Conservation (phyloP, 345 rosid species). For the Eucalyptus pauciflora region DNA sequence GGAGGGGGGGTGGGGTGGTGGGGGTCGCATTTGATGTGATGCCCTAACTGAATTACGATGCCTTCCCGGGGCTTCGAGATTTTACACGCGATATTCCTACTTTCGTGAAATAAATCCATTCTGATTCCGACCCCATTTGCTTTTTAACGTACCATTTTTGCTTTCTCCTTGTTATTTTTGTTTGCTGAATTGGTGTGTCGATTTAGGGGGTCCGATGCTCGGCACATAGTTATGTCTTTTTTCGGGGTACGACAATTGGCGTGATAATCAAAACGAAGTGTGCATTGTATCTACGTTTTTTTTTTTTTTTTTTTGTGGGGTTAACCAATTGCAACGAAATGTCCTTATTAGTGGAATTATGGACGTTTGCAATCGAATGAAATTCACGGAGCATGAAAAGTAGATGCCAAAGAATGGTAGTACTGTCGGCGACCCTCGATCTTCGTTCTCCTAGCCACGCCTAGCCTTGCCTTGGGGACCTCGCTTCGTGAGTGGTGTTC, state of each 20-base stretch:
- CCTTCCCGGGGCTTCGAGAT: not conserved
- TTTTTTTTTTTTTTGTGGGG: not conserved
- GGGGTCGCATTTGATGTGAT: not conserved
- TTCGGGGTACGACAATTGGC: rapidly evolving
- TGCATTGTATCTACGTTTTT: not conserved
- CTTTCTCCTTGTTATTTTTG: not conserved
- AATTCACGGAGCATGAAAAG: not conserved
- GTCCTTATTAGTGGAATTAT: rapidly evolving
- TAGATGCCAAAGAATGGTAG: not conserved
- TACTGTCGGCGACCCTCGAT: too few relatives aligned
- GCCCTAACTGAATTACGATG: not conserved
- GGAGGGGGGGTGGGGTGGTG: not conserved
- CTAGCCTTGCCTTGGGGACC: not conserved
- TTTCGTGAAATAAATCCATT: not conserved
- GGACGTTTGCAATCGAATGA: not conserved
- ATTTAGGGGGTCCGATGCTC: not conserved
- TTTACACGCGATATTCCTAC: not conserved
- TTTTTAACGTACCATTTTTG: not conserved
- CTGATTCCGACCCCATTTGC: not conserved
- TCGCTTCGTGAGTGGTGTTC: not conserved
- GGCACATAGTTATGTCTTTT: not conserved
- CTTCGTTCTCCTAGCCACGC: not conserved
- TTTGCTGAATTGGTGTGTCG: not conserved
- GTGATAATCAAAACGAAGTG: not conserved
- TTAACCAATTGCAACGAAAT: not conserved